Conservation (phyloP, 2,329 filamentous ascomycete species). For the Colletotrichum incanum region DNA sequence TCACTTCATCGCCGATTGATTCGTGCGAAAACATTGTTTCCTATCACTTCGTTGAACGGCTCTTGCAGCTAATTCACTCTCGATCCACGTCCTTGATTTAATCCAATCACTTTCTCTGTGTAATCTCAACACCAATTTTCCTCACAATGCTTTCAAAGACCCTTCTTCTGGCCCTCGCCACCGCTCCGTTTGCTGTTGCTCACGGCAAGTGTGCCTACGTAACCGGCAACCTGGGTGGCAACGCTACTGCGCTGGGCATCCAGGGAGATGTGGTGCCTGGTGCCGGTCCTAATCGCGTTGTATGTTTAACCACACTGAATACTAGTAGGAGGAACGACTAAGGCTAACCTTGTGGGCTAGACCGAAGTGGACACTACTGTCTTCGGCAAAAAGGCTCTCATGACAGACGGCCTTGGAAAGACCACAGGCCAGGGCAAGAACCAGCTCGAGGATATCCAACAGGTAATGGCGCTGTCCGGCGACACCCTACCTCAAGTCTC, state of each 20-base stretch:
- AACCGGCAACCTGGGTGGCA: slow-evolving; percentile 55
- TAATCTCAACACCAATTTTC: not conserved
- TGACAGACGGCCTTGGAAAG: slow-evolving; percentile 56
- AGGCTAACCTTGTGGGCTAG: slow-evolving; percentile 26
- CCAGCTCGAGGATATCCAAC: slow-evolving; percentile 50
- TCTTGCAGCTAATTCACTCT: not conserved
- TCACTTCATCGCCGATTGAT: slow-evolving; percentile 37
- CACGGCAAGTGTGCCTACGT: slow-evolving; percentile 49
- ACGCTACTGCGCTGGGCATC: slow-evolving; percentile 57
- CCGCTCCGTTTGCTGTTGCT: slow-evolving; percentile 49
- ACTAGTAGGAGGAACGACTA: not conserved
- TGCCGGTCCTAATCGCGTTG: slow-evolving; percentile 55
- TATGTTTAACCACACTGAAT: slow-evolving; percentile 14
- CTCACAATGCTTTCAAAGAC: slow-evolving; percentile 44
- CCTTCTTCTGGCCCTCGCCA: slow-evolving; percentile 46
- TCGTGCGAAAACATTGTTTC: slow-evolving; percentile 15
- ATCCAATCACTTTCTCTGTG: not conserved
- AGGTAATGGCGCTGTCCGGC: slow-evolving; percentile 56
- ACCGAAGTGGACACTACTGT: slow-evolving; percentile 64
- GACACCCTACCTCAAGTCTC: slow-evolving; percentile 58
- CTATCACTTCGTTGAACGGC: not conserved
- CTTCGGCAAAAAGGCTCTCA: slow-evolving; percentile 55
- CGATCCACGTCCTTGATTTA: not conserved
- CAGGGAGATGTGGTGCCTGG: slow-evolving; percentile 57
- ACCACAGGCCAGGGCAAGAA: slow-evolving; percentile 56